Evolutionary conservation across 2,329 filamentous ascomycete genomes (phyloP), one percentile per base, ranked within the genome.

Genomic region (Plenodomus lindquistii): DNA sequence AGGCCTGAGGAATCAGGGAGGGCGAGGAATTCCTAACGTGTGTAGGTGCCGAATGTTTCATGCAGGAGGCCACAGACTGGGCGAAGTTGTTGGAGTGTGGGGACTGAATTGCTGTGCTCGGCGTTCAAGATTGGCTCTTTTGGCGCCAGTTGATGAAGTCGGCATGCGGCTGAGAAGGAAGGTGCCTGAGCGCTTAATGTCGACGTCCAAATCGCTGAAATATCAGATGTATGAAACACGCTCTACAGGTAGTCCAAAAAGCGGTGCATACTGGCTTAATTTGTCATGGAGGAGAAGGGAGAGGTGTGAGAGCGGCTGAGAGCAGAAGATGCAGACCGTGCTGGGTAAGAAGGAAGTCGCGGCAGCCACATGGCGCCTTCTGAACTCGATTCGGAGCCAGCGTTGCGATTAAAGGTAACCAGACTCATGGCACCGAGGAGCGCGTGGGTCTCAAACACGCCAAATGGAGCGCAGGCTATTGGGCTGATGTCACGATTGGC

Each of bases 141-240:
- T 69, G 62, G 60, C 62, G 62, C 60, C 55, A 52, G 63, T 57
- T 53, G 52, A 52, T 54, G 56, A 58, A 53, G 62, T 47, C 55
- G 53, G 44, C 39, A 46, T 51, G 54, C 54, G 59, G 56, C 42
- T 52, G 55, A 48, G 51, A 53, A 58, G 50, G 50, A 62, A 51
- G 55, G 48, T 59, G 64, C 53, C 64, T 60, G 55, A 57, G 68
- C 67, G 68, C 67, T 65, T 70, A 69, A 57, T 55, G 63, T 52
- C 52, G 55, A 50, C 40, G 48, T 56, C 46, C 45, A 56, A 64
- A 58, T 66, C 59, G 64, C 46, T 55, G 59, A 52, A 52, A 62
- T 58, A 46, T 48, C 55, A 54, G 54, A 42, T 49, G 59, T 54
- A 54, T 65, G 61, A 68, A 69, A 68, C 65, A 57, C 57, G 41